Evolutionary conservation across 352 stramenopile species (phyloP).

Genomic region (Pythium chondricola): DNA sequence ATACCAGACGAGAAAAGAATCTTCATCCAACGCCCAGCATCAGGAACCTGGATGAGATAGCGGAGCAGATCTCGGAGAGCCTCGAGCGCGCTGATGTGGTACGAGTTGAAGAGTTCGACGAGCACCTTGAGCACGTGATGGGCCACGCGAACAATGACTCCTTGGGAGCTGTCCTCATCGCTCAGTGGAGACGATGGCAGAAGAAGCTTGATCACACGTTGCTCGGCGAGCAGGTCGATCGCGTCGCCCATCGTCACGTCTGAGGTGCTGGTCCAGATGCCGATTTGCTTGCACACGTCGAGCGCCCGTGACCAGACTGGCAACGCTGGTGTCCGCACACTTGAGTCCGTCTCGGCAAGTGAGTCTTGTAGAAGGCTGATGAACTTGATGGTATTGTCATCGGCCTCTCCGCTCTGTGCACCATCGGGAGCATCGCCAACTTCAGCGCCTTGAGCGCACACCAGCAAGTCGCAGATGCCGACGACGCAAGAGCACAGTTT

Average conservation of each 20-base stretch:
- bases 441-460: too few relatives aligned
- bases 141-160: constrained; percentile 11
- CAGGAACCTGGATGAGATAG: constrained; percentile 15
- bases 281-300: constrained; percentile 8
- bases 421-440: not conserved
- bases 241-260: constrained; percentile 21
- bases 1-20: constrained; percentile 38
- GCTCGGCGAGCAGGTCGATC: constrained; percentile 33
- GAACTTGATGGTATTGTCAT: not conserved
- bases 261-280: constrained; percentile 29
- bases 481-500: not conserved
- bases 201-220: not conserved
- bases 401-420: not conserved
- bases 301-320: not conserved
- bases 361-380: not conserved
- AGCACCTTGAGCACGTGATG: constrained; percentile 41
- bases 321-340: too few relatives aligned
- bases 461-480: not conserved
- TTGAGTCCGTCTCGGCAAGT: too few relatives aligned
- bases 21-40: too few relatives aligned
- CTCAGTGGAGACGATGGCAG: not conserved
- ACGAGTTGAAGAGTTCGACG: constrained; percentile 40
- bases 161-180: not conserved
- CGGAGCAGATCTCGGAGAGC: constrained; percentile 9
- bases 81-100: constrained; percentile 52